Evolutionary conservation across 192 early-diverging fungal species (phyloP).

Genomic region (Endogone sp.): DNA sequence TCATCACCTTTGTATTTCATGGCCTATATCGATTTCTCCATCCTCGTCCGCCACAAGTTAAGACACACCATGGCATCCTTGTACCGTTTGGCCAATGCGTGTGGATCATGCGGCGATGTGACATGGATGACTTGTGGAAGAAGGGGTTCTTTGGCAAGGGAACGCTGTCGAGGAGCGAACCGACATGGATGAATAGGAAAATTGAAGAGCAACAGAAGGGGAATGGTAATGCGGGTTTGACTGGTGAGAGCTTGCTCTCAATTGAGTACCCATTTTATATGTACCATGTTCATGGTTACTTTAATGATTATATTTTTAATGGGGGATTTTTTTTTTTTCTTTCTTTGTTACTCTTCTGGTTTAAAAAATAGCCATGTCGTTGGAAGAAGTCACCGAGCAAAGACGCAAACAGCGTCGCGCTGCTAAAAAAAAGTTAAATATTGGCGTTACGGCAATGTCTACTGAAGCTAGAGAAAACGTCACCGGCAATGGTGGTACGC

Average conservation of each 20-base stretch:
- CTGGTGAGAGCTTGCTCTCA: not conserved
- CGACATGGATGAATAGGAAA: constrained; percentile 60
- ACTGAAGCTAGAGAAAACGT: too few relatives aligned
- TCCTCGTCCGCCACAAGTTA: not conserved
- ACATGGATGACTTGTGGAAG: not conserved
- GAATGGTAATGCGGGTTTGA: not conserved
- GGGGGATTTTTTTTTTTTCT: too few relatives aligned
- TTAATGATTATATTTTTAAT: not conserved
- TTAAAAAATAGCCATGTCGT: constrained; percentile 9
- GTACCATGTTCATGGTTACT: not conserved
- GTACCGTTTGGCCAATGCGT: not conserved
- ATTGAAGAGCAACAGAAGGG: constrained; percentile 13
- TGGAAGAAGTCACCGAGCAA: constrained; percentile 38
- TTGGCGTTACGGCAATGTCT: not conserved
- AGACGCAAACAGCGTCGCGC: constrained; percentile 17
- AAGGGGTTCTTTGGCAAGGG: constrained; percentile 37
- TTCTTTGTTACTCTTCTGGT: too few relatives aligned
- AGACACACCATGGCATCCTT: not conserved
- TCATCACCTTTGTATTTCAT: not conserved
- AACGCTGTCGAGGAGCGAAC: constrained; percentile 68
- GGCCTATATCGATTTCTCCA: not conserved
- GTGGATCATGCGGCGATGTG: not conserved
- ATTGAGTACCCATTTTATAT: not conserved
- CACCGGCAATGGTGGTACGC: too few relatives aligned
- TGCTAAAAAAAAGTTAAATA: not conserved